A percentile compares a stretch with the other conserved stretches of the same genome.
Evolutionary conservation across 768 basidiomycete species (phyloP).

Genomic region (Candolleomyces efflorescens): DNA sequence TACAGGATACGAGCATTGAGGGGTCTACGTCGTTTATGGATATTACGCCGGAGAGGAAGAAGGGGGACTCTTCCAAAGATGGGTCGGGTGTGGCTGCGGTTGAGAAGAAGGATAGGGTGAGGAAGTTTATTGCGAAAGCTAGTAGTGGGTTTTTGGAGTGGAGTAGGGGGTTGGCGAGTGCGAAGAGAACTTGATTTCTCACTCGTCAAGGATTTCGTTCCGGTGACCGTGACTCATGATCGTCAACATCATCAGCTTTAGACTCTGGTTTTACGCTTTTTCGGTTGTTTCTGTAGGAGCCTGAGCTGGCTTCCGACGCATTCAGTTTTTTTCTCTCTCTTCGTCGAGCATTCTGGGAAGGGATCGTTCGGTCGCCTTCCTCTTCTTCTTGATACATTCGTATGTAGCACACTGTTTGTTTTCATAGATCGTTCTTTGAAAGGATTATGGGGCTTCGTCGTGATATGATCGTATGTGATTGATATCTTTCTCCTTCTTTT

Average conservation of each 20-base stretch:
- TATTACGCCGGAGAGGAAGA: slow-evolving; percentile 26
- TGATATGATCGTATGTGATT: no score
- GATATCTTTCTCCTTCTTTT: no score
- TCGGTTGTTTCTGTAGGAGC: no score
- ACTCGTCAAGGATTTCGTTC: not conserved
- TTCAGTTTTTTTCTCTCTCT: no score
- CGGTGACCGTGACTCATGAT: not conserved
- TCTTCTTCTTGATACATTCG: no score
- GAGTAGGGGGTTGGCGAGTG: slow-evolving; percentile 16
- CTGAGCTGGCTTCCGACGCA: no score
- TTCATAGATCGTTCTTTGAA: no score
- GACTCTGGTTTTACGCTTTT: no score
- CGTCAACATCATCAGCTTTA: not conserved
- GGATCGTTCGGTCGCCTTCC: no score
- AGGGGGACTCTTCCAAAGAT: not conserved
- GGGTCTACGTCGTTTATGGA: slow-evolving; percentile 33
- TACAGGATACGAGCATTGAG: slow-evolving; percentile 7
- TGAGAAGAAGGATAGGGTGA: slow-evolving; percentile 17
- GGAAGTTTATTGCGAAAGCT: slow-evolving; percentile 19
- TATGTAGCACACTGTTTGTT: no score
- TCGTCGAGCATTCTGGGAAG: no score
- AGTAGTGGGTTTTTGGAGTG: slow-evolving; percentile 20
- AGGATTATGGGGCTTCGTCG: no score
- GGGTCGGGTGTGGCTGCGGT: not conserved
- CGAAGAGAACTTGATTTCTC: slow-evolving; percentile 1